phyloP scores from a whole-genome alignment of 345 rosid genomes.

The Eucalyptus melliodora region DNA sequence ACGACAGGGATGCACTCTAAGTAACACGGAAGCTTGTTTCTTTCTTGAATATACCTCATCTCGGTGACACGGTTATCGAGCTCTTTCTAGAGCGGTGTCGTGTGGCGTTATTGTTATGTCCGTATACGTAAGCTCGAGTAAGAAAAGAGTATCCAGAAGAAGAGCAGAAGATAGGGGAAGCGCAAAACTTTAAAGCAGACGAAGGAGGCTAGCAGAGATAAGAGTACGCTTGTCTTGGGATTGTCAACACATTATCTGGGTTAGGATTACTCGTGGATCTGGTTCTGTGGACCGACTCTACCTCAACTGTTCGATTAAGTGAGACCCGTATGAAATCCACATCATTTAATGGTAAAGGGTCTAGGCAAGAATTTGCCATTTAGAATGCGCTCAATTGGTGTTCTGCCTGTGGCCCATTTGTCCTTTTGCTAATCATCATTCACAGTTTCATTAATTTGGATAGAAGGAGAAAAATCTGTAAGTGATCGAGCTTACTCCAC shows the following conservation, averaged over 20 bases:
- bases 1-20: background rate
- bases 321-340: background rate
- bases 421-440: background rate
- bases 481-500: background rate
- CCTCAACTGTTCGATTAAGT: background rate
- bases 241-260: background rate
- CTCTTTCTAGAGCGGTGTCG: background rate
- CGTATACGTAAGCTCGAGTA: background rate
- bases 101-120: background rate
- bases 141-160: background rate
- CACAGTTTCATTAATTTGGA: background rate
- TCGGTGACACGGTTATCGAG: background rate
- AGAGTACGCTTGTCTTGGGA: background rate
- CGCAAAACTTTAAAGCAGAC: background rate
- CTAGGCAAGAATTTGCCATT: background rate
- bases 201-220: background rate
- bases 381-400: background rate
- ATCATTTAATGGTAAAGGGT: background rate
- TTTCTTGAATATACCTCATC: background rate
- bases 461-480: background rate
- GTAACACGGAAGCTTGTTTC: background rate
- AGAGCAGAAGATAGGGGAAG: background rate
- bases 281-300: background rate
- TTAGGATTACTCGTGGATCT: background rate
- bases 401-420: background rate